Evolutionary conservation across 1,139 yeast genomes (phyloP).

Genomic region (Zhuliangozyma blackwelliae): DNA sequence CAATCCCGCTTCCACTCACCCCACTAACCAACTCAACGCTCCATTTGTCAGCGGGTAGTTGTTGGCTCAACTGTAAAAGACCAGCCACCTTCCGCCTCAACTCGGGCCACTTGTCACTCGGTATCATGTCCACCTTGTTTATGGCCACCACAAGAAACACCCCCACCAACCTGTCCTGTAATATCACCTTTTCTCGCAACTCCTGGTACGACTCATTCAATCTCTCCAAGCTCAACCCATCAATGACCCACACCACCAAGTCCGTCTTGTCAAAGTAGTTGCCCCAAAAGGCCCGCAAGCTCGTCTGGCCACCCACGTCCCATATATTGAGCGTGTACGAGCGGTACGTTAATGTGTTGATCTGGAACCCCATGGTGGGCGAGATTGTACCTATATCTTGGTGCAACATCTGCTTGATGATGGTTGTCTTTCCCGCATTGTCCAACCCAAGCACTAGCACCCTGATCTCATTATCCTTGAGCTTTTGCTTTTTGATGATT

Average conservation of each 20-base stretch:
- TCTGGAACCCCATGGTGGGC: conserved; percentile 53
- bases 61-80: conserved; percentile 21
- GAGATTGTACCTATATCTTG: conserved; percentile 33
- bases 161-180: conserved; percentile 68
- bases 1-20: conserved; percentile 48
- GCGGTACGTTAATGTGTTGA: conserved; percentile 36
- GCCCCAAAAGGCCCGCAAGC: conserved; percentile 81
- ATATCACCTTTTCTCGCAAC: conserved; percentile 51
- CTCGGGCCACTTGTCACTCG: conserved; percentile 11
- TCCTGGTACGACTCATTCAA: conserved; percentile 63
- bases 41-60: conserved; percentile 31
- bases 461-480: conserved; percentile 73
- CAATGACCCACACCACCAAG: conserved; percentile 89
- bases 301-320: conserved; percentile 90
- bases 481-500: conserved; percentile 76
- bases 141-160: conserved; percentile 53
- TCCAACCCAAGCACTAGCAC: conserved; percentile 80
- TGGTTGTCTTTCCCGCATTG: conserved; percentile 84
- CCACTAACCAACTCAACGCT: conserved; percentile 50
- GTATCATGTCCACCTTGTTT: conserved; percentile 54
- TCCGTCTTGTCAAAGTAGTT: conserved; percentile 88
- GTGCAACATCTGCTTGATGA: conserved; percentile 63
- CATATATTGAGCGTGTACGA: conserved; percentile 46
- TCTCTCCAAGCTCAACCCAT: conserved; percentile 58
- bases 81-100: conserved; percentile 16